Base-by-base conservation (phyloP, 306 rosid genomes). In the Senna tora region DNA sequence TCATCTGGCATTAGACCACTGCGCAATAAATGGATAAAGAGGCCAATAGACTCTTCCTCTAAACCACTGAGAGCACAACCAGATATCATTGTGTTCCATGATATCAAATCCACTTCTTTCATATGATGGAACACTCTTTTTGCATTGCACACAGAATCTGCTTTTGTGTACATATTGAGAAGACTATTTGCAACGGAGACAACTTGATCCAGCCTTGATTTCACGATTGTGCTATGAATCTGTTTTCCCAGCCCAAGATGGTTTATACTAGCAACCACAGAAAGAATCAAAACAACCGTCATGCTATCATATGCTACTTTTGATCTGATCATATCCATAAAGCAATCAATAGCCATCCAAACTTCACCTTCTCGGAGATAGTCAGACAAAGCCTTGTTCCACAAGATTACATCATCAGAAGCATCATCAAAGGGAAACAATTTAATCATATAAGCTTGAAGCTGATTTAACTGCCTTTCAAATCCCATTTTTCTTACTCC, bases 31-130 rank as follows among this genome's bases (percentile, higher is more conserved):
- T 77, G 84, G 55, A 67, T 34, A 13, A 86, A 89, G 22, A 87
- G 62, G 25, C 77, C 72, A 8, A 84, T 7, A 2, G 96, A 84
- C 57, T 83, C 86, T 78, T 82, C 84, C 72, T 75, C 86, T 61
- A 79, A 77, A 73, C 89, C 75, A 75, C 75, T 78, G 73, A 75
- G 77, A 0, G 84, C 77, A 75, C 84, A 87, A 82, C 87, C 87
- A 17, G 94, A 87, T 76, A 87, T 87, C 84, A 92, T 58, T 0
- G 98, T 85, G 85, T 92, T 92, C 96, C 94, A 92, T 5, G 95
- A 84, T 75, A 92, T 79, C 47, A 92, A 78, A 82, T 92, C 98
- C 83, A 71, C 64, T 53, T 79, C 84, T 47, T 72, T 72, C 86
- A 90, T 83, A 67, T 61, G 59, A 77, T 80, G 47, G 63, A 92